These are phyloP conservation scores for Tulasnella sp. DNA, from an alignment of 768 basidiomycete species.

Conservation along the genomic window DNA sequence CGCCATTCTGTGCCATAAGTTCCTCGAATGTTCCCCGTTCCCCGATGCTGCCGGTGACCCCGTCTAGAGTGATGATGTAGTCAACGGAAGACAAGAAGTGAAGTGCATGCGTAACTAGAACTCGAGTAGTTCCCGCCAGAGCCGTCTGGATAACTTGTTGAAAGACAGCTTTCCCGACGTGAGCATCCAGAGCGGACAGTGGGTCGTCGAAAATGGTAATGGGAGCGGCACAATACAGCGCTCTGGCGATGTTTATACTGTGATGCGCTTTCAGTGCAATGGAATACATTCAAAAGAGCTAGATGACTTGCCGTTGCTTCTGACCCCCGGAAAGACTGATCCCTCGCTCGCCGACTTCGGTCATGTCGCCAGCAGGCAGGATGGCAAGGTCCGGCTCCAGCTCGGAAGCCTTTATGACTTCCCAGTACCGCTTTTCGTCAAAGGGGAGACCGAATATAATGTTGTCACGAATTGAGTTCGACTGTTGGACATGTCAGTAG, in stretches of 20 bases:
- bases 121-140: slow-evolving; percentile 33
- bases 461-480: slow-evolving; percentile 37
- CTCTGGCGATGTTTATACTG: slow-evolving; percentile 70
- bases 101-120: slow-evolving; percentile 54
- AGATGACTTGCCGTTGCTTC: slow-evolving; percentile 7
- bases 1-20: slow-evolving; percentile 31
- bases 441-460: slow-evolving; percentile 39
- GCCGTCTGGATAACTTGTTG: slow-evolving; percentile 51
- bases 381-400: slow-evolving; percentile 38
- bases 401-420: slow-evolving; percentile 31
- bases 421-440: slow-evolving; percentile 36
- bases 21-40: slow-evolving; percentile 62
- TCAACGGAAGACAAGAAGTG: slow-evolving; percentile 58
- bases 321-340: slow-evolving; percentile 31
- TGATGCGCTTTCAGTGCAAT: neutral
- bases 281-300: no score
- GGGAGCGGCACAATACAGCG: slow-evolving; percentile 68
- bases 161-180: slow-evolving; percentile 63
- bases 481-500: slow-evolving; percentile 35
- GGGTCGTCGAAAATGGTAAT: slow-evolving; percentile 80
- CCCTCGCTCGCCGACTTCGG: slow-evolving; percentile 40
- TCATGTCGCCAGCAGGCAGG: slow-evolving; percentile 38
- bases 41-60: slow-evolving; percentile 46
- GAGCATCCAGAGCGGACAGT: slow-evolving; percentile 71
- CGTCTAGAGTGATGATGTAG: slow-evolving; percentile 60